These are phyloP conservation scores for Fusarium goolgardi DNA, from an alignment of 2,329 filamentous ascomycete species.

Conservation along the genomic window DNA sequence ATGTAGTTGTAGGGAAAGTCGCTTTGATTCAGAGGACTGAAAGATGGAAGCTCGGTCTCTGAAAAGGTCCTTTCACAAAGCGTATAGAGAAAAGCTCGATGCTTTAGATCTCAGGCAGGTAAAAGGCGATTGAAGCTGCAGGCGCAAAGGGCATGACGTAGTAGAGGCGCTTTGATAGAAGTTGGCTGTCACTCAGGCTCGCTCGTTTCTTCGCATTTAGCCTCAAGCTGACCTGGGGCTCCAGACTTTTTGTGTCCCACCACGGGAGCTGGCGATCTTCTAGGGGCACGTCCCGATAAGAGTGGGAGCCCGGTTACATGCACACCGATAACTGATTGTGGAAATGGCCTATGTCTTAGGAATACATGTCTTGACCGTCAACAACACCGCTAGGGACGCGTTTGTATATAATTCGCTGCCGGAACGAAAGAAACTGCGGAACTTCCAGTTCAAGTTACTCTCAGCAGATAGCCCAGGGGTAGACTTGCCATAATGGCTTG, in stretches of 20 bases:
- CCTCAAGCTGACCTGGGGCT: slow-evolving; percentile 32
- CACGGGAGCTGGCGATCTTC: slow-evolving; percentile 32
- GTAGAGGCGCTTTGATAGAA: slow-evolving; percentile 31
- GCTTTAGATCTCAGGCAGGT: slow-evolving; percentile 2
- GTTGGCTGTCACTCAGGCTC: slow-evolving; percentile 19
- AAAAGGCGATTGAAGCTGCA: slow-evolving; percentile 18
- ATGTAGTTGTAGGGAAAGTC: slow-evolving; percentile 5
- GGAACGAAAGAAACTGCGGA: slow-evolving; percentile 23
- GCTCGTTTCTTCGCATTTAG: slow-evolving; percentile 9
- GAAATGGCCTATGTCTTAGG: slow-evolving; percentile 2
- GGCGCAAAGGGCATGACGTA: slow-evolving; percentile 36
- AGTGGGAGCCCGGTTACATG: slow-evolving; percentile 32
- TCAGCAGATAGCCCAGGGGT: slow-evolving; percentile 18
- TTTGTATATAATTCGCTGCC: slow-evolving; percentile 18
- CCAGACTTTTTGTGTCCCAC: slow-evolving; percentile 39
- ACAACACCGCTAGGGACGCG: not conserved
- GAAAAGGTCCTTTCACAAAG: not conserved
- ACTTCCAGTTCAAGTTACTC: slow-evolving; percentile 22
- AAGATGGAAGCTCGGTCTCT: not conserved
- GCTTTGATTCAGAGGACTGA: slow-evolving; percentile 15
- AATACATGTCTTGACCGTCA: slow-evolving; percentile 10
- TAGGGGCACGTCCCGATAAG: slow-evolving; percentile 29
- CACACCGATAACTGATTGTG: slow-evolving; percentile 43
- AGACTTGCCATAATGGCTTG: slow-evolving; percentile 21
- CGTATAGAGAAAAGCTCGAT: not conserved